Evolutionary conservation across 441 rosid species (phyloP).

Genomic region (Mallotus repandus): DNA sequence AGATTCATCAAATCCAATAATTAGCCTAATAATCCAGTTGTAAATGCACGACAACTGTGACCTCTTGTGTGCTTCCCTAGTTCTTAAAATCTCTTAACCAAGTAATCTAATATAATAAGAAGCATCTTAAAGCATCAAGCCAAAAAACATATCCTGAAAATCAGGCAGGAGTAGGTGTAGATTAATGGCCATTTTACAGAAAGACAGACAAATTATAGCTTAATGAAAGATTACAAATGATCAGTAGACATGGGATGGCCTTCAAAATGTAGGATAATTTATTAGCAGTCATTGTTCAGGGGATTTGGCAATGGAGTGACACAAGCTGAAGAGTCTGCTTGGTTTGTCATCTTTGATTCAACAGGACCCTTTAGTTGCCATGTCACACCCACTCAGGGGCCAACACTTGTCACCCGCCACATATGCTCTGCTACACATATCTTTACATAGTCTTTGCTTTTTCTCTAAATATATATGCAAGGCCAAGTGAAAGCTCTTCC

Average conservation of each 20-base stretch:
- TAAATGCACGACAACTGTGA: not conserved
- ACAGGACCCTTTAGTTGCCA: slow-evolving; percentile 28
- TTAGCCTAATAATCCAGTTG: not conserved
- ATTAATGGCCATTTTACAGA: slow-evolving; percentile 8
- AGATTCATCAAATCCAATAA: not conserved
- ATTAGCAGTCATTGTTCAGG: slow-evolving; percentile 32
- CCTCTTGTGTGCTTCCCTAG: not conserved
- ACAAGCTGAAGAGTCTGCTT: slow-evolving; percentile 44
- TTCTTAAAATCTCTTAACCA: not conserved
- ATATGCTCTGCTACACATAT: not conserved
- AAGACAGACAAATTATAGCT: slow-evolving; percentile 32
- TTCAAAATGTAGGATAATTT: slow-evolving; percentile 26
- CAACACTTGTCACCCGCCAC: slow-evolving; percentile 31
- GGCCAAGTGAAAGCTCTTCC: not conserved
- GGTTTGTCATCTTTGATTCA: slow-evolving; percentile 40
- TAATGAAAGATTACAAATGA: not conserved
- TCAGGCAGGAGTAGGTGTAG: slow-evolving; percentile 16
- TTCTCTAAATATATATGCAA: not conserved
- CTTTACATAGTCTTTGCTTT: not conserved
- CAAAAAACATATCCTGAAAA: slow-evolving; percentile 31
- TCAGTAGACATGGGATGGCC: slow-evolving; percentile 27
- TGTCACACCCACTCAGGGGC: slow-evolving; percentile 18
- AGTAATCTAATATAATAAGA: not conserved
- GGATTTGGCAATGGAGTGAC: slow-evolving; percentile 39
- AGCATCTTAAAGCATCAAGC: slow-evolving; percentile 10